phyloP scores from a whole-genome alignment of 78 protist species.

The Creolimax fragrantissima region DNA sequence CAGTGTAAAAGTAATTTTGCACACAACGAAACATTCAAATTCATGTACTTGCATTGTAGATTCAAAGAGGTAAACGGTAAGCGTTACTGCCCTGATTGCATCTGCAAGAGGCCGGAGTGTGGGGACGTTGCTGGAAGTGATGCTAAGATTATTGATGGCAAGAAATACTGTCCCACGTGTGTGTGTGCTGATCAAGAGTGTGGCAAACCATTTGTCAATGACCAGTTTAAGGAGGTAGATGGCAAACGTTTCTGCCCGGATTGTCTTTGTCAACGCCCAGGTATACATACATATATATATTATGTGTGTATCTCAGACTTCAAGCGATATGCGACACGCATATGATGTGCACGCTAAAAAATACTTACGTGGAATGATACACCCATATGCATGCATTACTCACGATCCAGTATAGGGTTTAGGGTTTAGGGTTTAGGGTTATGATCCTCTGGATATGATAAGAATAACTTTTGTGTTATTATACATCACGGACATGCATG shows the following conservation, averaged over 20 bases:
- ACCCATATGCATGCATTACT: too few species aligned
- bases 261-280: slow-evolving; percentile 8
- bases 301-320: not conserved
- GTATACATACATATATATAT: too few species aligned
- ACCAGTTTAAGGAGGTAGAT: not conserved
- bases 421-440: too few species aligned
- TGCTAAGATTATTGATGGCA: not conserved
- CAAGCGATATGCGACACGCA: not conserved
- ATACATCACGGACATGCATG: not conserved
- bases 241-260: slow-evolving; percentile 30
- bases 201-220: not conserved
- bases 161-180: slow-evolving; percentile 17
- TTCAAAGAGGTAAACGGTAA: slow-evolving; percentile 22
- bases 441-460: too few species aligned
- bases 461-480: too few species aligned
- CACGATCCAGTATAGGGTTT: too few species aligned
- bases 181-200: slow-evolving; percentile 19
- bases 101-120: not conserved
- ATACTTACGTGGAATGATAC: too few species aligned
- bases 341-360: too few species aligned
- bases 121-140: not conserved
- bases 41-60: not conserved
- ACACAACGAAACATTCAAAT: too few species aligned
- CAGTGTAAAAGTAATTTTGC: too few species aligned
- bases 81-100: slow-evolving; percentile 23